Evolutionary conservation across 805 yeast species (phyloP), one percentile per base, ranked within the genome.

Genomic region (Metahyphopichia silvanorum): DNA sequence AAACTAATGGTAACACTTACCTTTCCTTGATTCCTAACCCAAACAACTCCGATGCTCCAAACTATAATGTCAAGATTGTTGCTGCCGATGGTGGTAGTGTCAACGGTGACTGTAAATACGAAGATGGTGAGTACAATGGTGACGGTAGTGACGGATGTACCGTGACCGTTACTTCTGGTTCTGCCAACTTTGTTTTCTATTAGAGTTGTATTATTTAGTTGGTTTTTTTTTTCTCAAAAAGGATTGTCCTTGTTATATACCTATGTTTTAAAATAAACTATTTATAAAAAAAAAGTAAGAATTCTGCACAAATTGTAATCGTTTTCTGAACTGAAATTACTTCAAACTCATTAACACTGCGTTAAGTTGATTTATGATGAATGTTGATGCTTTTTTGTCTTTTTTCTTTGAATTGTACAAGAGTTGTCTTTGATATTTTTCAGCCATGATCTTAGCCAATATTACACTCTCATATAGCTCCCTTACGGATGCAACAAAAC

Each of bases 91-190:
- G 77, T 38, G 76, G 77, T 29, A 60, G 76, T 33, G 69, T 67
- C 28, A 69, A 69, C 47, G 97, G 98, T 40, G 66, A 72, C 29
- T 91, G 98, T 71, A 61, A 60, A 29, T 89, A 88, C 69, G 84
- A 73, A 53, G 69, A 85, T 55, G 98, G 98, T 48, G 36, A 49
- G 16, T 86, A 81, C 71, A 73, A 73, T 50, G 86, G 84, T 38
- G 59, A 60, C 40, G 86, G 87, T 44, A 40, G 80, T 27, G 87
- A 79, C 49, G 98, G 98, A 48, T 91, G 98, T 77, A 91, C 98
- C 34, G 95, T 83, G 44, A 80, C 94, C 46, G 94, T 91, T 44
- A 77, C 87, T 38, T 60, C 70, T 20, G 98, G 98, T 61, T 67
- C 66, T 44, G 97, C 95, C 42, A 72, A 83, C 60, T 85, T 83